These are phyloP conservation scores for Iris pallida DNA, from an alignment of 116 monocot genomes.

Conservation along the genomic window DNA sequence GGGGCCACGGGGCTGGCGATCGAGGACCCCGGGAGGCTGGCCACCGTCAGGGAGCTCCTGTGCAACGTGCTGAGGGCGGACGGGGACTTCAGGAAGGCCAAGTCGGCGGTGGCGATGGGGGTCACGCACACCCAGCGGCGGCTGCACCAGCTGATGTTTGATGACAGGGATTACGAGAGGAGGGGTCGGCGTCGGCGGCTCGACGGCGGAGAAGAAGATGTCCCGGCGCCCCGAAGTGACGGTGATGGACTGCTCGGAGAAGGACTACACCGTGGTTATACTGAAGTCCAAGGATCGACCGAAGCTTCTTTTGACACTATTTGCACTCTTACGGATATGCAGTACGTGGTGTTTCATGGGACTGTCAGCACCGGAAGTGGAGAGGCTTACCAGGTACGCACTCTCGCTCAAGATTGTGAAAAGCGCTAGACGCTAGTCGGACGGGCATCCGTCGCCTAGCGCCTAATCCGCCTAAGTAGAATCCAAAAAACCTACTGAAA, in stretches of 20 bases:
- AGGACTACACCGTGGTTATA: conserved; percentile 63
- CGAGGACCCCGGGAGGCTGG: conserved; percentile 38
- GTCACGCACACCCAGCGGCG: conserved; percentile 62
- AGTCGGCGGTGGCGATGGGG: conserved; percentile 27
- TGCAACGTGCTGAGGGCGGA: conserved; percentile 54
- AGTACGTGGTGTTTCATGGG: conserved; percentile 86
- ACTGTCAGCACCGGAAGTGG: conserved; percentile 20
- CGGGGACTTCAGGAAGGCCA: conserved; percentile 41
- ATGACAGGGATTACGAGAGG: conserved; percentile 49
- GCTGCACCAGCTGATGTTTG: conserved; percentile 87
- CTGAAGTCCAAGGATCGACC: conserved; percentile 60
- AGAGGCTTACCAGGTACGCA: conserved; percentile 66
- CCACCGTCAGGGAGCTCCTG: conserved; percentile 54
- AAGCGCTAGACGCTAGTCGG: no score
- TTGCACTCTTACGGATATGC: conserved; percentile 83
- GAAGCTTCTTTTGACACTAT: conserved; percentile 82
- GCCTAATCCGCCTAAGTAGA: no score
- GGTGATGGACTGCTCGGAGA: conserved; percentile 62
- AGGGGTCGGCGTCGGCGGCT: no score
- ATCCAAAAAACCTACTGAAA: no score
- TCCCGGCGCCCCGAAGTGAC: conserved; percentile 22
- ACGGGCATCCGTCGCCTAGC: no score
- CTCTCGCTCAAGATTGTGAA: no score
- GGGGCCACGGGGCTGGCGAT: conserved; percentile 47
- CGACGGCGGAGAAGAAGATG: neutral